Evolutionary conservation across 108 stramenopile genomes (phyloP).

Genomic region (Cyclotella cryptica): DNA sequence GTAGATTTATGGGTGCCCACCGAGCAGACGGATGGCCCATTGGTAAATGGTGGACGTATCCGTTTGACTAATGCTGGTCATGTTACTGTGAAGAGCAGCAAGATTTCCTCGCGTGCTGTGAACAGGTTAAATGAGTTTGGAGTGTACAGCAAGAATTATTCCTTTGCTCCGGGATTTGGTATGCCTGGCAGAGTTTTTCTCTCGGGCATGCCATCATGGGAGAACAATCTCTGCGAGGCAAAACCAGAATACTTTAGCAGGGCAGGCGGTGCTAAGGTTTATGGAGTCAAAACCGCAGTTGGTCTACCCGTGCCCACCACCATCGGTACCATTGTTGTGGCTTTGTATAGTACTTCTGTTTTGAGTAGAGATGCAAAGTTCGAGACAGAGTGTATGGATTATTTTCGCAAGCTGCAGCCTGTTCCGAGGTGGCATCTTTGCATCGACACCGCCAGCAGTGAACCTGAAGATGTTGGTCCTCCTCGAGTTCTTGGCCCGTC

Average conservation of each 20-base stretch:
- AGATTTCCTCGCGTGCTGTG: constrained; percentile 7
- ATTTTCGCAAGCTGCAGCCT: constrained; percentile 56
- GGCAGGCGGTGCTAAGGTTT: constrained; percentile 75
- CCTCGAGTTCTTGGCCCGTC: constrained; percentile 7
- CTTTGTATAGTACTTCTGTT: constrained; percentile 62
- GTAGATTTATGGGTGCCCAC: constrained; percentile 79
- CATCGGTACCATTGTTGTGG: constrained; percentile 72
- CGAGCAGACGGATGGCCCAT: constrained; percentile 6
- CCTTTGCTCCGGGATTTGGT: constrained; percentile 74
- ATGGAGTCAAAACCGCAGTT: constrained; percentile 76
- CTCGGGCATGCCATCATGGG: constrained; percentile 62
- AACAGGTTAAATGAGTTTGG: constrained; percentile 57
- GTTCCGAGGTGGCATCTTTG: constrained; percentile 79
- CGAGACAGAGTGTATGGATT: constrained; percentile 40
- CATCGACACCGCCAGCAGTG: constrained; percentile 57
- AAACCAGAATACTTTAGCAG: constrained; percentile 65
- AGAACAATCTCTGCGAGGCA: constrained; percentile 48
- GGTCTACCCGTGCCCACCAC: constrained; percentile 67
- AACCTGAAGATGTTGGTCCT: not conserved
- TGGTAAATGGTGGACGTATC: constrained; percentile 19
- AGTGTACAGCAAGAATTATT: constrained; percentile 73
- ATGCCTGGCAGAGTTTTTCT: constrained; percentile 77
- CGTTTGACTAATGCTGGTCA: constrained; percentile 36
- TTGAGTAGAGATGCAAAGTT: constrained; percentile 48
- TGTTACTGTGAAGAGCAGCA: constrained; percentile 43